A percentile compares a stretch with the other conserved stretches of the same genome.
Conservation (phyloP, 129 eudicot species). For the Glebionis coronaria region DNA sequence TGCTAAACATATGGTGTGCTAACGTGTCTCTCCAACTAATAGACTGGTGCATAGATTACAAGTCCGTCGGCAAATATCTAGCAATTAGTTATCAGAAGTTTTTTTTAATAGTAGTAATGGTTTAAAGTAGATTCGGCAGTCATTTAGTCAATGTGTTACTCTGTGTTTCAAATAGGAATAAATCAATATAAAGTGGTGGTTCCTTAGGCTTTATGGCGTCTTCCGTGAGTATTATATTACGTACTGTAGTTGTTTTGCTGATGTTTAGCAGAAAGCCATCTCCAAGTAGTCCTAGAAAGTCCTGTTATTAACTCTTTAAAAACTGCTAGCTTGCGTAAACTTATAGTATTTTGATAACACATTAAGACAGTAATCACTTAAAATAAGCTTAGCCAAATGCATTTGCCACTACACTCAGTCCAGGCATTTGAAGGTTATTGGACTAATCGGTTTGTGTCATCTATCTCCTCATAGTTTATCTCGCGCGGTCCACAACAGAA, state of each 20-base stretch:
- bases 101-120: no score
- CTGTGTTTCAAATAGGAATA: background rate
- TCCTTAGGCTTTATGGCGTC: background rate
- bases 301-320: no score
- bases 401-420: no score
- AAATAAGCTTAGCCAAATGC: no score
- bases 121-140: background rate
- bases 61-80: background rate
- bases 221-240: background rate
- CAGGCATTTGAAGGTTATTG: no score
- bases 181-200: background rate
- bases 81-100: background rate
- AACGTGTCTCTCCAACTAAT: conserved; percentile 14
- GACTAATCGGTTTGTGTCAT: no score
- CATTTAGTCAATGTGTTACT: background rate
- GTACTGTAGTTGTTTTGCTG: background rate
- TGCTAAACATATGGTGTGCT: conserved; percentile 13
- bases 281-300: no score
- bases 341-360: no score
- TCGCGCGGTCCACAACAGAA: background rate
- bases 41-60: background rate
- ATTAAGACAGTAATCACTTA: no score
- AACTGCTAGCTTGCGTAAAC: no score
- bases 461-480: background rate
- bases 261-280: no score